Conservation (phyloP, 192 early-diverging fungal genomes). For the Backusella mclennaniae region DNA sequence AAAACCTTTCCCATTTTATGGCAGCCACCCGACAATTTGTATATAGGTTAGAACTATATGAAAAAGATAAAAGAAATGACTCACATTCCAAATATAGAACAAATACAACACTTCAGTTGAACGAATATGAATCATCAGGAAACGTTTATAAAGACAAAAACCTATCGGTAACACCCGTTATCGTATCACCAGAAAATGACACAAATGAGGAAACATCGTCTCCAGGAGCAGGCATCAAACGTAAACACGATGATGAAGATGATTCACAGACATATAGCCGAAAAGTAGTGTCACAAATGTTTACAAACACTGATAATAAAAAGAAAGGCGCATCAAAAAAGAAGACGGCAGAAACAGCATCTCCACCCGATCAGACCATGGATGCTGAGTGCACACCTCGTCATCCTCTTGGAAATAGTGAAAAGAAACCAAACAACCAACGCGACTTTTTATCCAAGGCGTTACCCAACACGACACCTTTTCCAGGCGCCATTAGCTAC, state of each 20-base stretch:
- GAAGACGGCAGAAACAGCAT: not conserved
- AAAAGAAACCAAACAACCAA: not conserved
- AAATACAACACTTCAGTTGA: conserved; percentile 1
- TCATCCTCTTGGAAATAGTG: not conserved
- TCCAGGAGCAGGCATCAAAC: not conserved
- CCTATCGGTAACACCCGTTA: conserved; percentile 10
- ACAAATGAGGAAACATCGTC: not conserved
- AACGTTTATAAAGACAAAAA: not conserved
- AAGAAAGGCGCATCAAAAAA: not conserved
- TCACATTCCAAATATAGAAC: conserved; percentile 5
- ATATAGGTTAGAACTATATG: conserved; percentile 40
- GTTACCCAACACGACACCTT: conserved; percentile 50
- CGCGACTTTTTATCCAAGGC: conserved; percentile 9
- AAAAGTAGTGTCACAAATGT: conserved; percentile 13
- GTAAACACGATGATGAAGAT: not conserved
- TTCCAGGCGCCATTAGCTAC: conserved; percentile 58
- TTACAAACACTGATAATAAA: not conserved
- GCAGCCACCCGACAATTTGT: conserved; percentile 80
- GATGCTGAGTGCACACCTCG: conserved; percentile 21
- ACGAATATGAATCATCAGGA: conserved; percentile 5
- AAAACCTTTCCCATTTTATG: conserved; percentile 79
- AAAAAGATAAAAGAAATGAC: not conserved
- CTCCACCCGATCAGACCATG: conserved; percentile 18
- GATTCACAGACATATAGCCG: not conserved
- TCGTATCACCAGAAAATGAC: not conserved